Evolutionary conservation across 805 yeast genomes (phyloP).

Genomic region (Danielia reshetovae): DNA sequence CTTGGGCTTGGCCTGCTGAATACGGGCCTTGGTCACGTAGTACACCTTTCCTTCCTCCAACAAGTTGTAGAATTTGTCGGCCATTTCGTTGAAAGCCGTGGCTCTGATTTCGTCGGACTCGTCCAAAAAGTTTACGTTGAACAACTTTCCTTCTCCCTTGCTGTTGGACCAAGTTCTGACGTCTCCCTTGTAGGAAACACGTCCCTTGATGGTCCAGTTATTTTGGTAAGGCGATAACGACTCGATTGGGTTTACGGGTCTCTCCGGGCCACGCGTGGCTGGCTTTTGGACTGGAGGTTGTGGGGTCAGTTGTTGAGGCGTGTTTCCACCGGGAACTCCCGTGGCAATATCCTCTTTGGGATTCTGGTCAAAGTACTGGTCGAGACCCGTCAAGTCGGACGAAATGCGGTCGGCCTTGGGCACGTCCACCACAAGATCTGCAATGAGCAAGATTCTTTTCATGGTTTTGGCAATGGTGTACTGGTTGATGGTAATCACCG

Average conservation of each 20-base stretch:
- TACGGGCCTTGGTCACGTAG: conserved; percentile 74
- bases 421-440: conserved; percentile 41
- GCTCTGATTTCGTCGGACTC: conserved; percentile 96
- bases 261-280: conserved; percentile 5
- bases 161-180: conserved; percentile 83
- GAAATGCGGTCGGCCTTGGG: conserved; percentile 34
- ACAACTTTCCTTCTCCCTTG: conserved; percentile 85
- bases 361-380: conserved; percentile 54
- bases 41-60: conserved; percentile 89
- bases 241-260: conserved; percentile 65
- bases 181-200: conserved; percentile 85
- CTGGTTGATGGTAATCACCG: conserved; percentile 38
- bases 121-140: conserved; percentile 83
- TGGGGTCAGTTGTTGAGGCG: conserved; percentile 9
- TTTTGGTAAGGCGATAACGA: conserved; percentile 88
- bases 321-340: conserved; percentile 12
- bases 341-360: conserved; percentile 47
- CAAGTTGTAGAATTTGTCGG: conserved; percentile 69
- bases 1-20: conserved; percentile 80
- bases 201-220: conserved; percentile 88
- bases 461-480: conserved; percentile 45
- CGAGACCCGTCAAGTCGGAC: conserved; percentile 41
- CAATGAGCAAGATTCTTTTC: conserved; percentile 47
- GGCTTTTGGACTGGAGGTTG: conserved; percentile 16
- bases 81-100: conserved; percentile 86